Conservation (phyloP, 208 protist species). For the Herpetomonas muscarum region DNA sequence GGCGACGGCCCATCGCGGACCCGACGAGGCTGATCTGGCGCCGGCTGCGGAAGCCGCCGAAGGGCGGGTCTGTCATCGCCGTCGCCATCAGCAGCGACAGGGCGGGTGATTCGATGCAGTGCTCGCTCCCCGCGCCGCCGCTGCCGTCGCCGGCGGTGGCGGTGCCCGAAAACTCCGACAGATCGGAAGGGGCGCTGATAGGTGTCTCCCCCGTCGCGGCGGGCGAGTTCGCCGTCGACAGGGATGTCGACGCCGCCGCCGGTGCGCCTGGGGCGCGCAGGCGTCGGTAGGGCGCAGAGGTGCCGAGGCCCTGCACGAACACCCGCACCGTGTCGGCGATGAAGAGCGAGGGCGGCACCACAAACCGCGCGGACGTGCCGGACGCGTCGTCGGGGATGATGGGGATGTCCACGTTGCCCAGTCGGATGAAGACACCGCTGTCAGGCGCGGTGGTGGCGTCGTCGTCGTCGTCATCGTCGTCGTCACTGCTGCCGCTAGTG, state of each 20-base stretch:
- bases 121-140: not conserved
- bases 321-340: conserved; percentile 16
- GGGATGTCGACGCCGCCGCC: too few species aligned
- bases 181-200: not conserved
- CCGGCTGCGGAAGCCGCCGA: conserved; percentile 18
- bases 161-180: not conserved
- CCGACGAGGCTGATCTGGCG: conserved; percentile 19
- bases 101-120: not conserved
- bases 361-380: conserved; percentile 9
- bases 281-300: conserved; percentile 6
- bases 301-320: conserved; percentile 13
- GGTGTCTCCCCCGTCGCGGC: too few species aligned
- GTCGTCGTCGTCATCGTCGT: too few species aligned
- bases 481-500: too few species aligned
- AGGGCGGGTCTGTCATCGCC: conserved; percentile 19
- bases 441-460: too few species aligned
- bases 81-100: conserved; percentile 28
- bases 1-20: conserved; percentile 9
- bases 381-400: conserved; percentile 9
- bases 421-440: too few species aligned
- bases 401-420: not conserved
- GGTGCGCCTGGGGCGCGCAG: not conserved
- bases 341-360: conserved; percentile 17
- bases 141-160: not conserved
- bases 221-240: too few species aligned